A percentile compares a stretch with the other conserved stretches of the same genome.
Evolutionary conservation across 192 early-diverging fungal species (phyloP).

Genomic region (Mortierella alpina): DNA sequence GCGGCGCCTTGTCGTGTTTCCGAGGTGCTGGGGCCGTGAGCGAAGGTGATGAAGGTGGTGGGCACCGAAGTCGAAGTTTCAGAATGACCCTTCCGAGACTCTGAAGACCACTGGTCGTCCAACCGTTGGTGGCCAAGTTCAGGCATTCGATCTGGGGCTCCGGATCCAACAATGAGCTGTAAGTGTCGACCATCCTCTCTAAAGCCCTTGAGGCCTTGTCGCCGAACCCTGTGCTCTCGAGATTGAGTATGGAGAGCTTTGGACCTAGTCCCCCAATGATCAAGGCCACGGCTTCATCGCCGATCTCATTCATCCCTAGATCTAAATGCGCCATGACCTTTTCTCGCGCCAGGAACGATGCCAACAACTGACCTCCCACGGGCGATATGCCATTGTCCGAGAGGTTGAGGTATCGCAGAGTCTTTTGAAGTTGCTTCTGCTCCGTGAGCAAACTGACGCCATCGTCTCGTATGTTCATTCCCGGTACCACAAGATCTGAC

Average conservation of each 20-base stretch:
- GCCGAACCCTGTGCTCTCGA: constrained; percentile 38
- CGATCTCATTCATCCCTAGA: constrained; percentile 30
- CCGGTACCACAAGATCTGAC: constrained; percentile 8
- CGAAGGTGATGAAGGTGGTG: constrained; percentile 8
- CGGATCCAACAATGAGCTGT: background rate
- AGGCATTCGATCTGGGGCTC: constrained; percentile 25
- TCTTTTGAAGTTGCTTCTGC: constrained; percentile 9
- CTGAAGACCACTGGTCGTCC: constrained; percentile 31
- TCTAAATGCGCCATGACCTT: constrained; percentile 15
- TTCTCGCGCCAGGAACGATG: constrained; percentile 13
- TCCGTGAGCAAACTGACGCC: constrained; percentile 17
- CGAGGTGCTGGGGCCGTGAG: background rate
- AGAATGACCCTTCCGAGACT: constrained; percentile 28
- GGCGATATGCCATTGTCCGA: constrained; percentile 36
- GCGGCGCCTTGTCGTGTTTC: background rate
- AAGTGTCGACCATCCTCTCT: constrained; percentile 18
- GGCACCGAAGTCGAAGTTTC: constrained; percentile 4
- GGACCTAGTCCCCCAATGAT: constrained; percentile 24
- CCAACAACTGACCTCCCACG: constrained; percentile 11
- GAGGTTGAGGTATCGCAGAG: constrained; percentile 16
- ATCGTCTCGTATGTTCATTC: constrained; percentile 36
- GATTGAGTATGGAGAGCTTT: constrained; percentile 14
- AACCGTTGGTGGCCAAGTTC: constrained; percentile 26
- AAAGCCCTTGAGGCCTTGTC: constrained; percentile 24
- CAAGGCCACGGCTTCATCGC: constrained; percentile 16